Conservation (phyloP, 2,329 filamentous ascomycete genomes). For the Bipolaris bicolor region DNA sequence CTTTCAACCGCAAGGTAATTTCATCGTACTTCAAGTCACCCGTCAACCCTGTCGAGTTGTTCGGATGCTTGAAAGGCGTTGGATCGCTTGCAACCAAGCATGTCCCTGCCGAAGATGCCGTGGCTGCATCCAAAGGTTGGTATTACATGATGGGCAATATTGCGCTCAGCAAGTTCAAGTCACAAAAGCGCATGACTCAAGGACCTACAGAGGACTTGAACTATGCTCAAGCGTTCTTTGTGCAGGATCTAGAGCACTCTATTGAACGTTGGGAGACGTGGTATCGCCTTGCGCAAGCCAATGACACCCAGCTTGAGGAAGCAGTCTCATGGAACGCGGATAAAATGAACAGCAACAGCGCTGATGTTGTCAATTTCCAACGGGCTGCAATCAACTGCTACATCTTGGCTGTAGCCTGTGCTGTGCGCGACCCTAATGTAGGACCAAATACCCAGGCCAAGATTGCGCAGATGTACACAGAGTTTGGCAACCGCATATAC, state of each 20-base stretch:
- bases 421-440: conserved; percentile 62
- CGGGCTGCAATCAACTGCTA: conserved; percentile 82
- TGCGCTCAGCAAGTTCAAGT: conserved; percentile 82
- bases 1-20: conserved; percentile 86
- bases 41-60: conserved; percentile 80
- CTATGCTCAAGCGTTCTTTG: conserved; percentile 78
- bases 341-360: conserved; percentile 84
- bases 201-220: conserved; percentile 84
- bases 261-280: conserved; percentile 86
- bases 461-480: conserved; percentile 69
- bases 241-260: conserved; percentile 82
- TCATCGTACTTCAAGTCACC: conserved; percentile 81
- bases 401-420: conserved; percentile 69
- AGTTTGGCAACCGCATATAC: conserved; percentile 73
- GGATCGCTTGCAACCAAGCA: conserved; percentile 54
- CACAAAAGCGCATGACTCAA: conserved; percentile 76
- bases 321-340: conserved; percentile 87
- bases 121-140: conserved; percentile 82
- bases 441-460: conserved; percentile 60
- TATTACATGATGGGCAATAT: conserved; percentile 91
- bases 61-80: conserved; percentile 78
- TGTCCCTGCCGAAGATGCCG: conserved; percentile 69
- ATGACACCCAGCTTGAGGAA: conserved; percentile 87
- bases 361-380: conserved; percentile 76
- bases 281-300: conserved; percentile 86